Base-by-base conservation (phyloP, 768 basidiomycete species). In the Lanmaoa pseudosensibilis region DNA sequence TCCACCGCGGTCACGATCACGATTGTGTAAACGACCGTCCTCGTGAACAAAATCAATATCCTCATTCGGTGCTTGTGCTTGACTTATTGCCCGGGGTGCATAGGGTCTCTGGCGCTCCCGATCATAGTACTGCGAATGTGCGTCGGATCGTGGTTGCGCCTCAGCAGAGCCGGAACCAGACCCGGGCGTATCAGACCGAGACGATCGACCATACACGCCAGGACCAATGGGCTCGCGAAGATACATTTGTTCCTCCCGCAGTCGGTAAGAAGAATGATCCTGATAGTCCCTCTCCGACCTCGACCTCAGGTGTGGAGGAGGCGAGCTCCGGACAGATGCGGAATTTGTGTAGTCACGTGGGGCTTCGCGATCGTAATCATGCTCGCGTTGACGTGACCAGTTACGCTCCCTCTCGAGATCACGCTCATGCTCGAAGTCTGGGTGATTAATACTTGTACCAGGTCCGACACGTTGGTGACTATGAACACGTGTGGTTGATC, bases 381-480 rank as follows among this genome's bases (percentile, higher is more conserved):
- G 77, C n/a, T 81, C 80, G 51, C 67, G 64, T 59, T 69, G 69
- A 50, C 77, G 75, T 46, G 68, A 52, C 70, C 70, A 72, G 39
- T 61, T 60, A 36, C 63, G 70, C 54, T 80, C 81, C 65, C 80
- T 75, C 32, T 83, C 81, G 23, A 83, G 78, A 19, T 78, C 79
- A 55, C 80, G 73, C 56, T 73, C 71, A 39, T 57, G 63, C 46
- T 73, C 71, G 44, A 63, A 59, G 38, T 74, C 75, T 37, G 71
- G 67, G 60, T 71, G 67, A 64, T 78, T 80, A 46, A 86, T 76
- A 61, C 79, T 83, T 25, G 83, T 76, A 4, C 78, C 85, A 39
- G 86, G 85, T 8, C 85, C 86, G 63, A 85, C 65, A 52, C 85
- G 84, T 69, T 87, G 87, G 70, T 88, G 87, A 57, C 77, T 77